These are phyloP conservation scores for Luffa aegyptiaca DNA, from an alignment of 306 rosid species.

Conservation along the genomic window DNA sequence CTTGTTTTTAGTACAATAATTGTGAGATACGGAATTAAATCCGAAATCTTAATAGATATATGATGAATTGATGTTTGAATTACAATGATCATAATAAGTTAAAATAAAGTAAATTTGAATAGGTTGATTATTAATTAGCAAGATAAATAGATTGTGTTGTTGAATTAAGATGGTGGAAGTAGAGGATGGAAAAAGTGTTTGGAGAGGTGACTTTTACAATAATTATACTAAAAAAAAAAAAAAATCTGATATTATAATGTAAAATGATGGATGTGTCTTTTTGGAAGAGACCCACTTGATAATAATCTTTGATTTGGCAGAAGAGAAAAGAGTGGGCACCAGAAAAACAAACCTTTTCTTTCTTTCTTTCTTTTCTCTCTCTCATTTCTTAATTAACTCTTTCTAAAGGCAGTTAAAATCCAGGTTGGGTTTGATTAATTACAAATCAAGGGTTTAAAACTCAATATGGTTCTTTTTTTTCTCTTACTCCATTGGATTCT, in stretches of 20 bases:
- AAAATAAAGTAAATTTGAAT: too few relatives aligned
- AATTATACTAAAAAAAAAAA: background rate
- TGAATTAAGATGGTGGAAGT: background rate
- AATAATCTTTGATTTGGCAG: background rate
- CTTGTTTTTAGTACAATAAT: too few relatives aligned
- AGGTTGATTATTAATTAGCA: too few relatives aligned
- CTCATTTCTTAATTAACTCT: background rate
- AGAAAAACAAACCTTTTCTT: background rate
- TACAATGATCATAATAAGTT: too few relatives aligned
- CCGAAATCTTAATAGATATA: too few relatives aligned
- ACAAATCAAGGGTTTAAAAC: background rate
- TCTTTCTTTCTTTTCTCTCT: background rate
- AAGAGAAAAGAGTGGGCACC: background rate
- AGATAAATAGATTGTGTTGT: too few relatives aligned
- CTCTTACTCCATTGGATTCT: background rate
- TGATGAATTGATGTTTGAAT: too few relatives aligned
- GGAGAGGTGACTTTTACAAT: background rate
- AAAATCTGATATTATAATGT: background rate
- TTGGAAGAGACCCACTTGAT: background rate
- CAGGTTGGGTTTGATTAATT: background rate
- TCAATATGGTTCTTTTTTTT: background rate
- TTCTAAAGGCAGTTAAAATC: background rate
- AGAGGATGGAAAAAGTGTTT: background rate
- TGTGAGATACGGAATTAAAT: too few relatives aligned
- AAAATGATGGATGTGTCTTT: background rate